Conservation (phyloP, 2,329 filamentous ascomycete species). For the Fulvia fulva region DNA sequence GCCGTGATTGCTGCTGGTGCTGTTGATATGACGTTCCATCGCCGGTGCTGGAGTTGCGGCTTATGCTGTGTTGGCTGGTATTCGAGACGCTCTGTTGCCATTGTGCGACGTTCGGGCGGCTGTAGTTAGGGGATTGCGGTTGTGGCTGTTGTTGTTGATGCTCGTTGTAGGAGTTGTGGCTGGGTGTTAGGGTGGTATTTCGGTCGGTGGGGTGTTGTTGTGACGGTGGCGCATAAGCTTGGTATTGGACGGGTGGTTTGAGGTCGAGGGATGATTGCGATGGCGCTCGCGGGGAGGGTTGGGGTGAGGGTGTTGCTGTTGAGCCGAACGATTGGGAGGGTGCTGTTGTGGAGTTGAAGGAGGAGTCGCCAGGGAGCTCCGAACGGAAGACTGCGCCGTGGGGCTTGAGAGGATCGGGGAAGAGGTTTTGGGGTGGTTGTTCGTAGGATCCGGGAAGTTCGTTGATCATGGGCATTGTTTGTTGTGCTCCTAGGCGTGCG, state of each 20-base stretch:
- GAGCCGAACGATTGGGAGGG: not conserved
- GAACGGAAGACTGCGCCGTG: slow-evolving; percentile 23
- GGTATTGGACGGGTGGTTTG: slow-evolving; percentile 11
- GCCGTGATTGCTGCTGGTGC: slow-evolving; percentile 9
- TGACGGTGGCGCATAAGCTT: slow-evolving; percentile 14
- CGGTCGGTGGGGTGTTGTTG: slow-evolving; percentile 15
- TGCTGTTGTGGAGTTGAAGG: slow-evolving; percentile 5
- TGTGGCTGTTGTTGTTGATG: slow-evolving; percentile 9
- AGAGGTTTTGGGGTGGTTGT: slow-evolving; percentile 27
- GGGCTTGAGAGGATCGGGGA: slow-evolving; percentile 22
- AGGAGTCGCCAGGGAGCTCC: slow-evolving; percentile 28
- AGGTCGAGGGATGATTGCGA: slow-evolving; percentile 7
- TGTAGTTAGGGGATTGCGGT: not conserved
- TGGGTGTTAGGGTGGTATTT: slow-evolving; percentile 6
- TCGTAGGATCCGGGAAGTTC: slow-evolving; percentile 42
- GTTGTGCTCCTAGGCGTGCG: slow-evolving; percentile 16
- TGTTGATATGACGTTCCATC: not conserved
- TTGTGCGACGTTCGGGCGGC: slow-evolving; percentile 10
- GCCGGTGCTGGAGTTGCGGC: slow-evolving; percentile 6
- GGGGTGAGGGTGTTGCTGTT: slow-evolving; percentile 12
- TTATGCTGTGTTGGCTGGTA: slow-evolving; percentile 1
- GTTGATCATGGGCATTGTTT: slow-evolving; percentile 30
- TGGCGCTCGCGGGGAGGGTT: slow-evolving; percentile 16
- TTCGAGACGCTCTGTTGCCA: slow-evolving; percentile 18
- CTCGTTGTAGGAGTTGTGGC: slow-evolving; percentile 8